A percentile compares a stretch with the other conserved stretches of the same genome.
These are phyloP conservation scores for Globisporangium middletonii DNA, from an alignment of 352 stramenopile species.

Conservation along the genomic window DNA sequence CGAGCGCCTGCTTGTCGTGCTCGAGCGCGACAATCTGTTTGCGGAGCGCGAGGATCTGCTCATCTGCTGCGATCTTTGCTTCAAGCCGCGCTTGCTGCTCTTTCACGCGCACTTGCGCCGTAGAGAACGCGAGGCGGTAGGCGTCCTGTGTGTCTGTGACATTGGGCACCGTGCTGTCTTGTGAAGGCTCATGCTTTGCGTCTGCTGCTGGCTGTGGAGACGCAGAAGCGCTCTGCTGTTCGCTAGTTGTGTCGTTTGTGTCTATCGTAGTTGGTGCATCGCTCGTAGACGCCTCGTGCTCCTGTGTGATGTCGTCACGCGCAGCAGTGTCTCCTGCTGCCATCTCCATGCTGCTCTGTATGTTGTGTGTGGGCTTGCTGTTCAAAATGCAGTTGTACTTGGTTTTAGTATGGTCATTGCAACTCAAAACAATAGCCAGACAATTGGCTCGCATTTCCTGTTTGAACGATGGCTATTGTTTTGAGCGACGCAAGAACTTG, in stretches of 20 bases:
- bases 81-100: conserved; percentile 52
- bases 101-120: conserved; percentile 41
- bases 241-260: too few species aligned
- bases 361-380: too few species aligned
- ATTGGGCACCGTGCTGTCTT: not conserved
- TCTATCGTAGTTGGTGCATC: too few species aligned
- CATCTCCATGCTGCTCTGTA: too few species aligned
- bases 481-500: not conserved
- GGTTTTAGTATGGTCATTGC: too few species aligned
- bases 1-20: conserved; percentile 14
- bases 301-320: too few species aligned
- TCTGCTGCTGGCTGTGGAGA: not conserved
- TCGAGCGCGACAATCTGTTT: conserved; percentile 42
- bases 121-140: conserved; percentile 28
- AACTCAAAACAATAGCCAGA: too few species aligned
- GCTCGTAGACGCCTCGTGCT: too few species aligned
- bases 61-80: conserved; percentile 41
- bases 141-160: not conserved
- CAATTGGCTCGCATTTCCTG: too few species aligned
- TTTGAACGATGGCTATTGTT: not conserved
- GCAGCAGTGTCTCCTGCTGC: too few species aligned
- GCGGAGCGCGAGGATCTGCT: conserved; percentile 30
- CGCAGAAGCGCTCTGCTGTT: too few species aligned
- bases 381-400: not conserved
- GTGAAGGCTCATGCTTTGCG: not conserved